Evolutionary conservation across 169 alveolate genomes (phyloP).

Genomic region (Plasmodium fragile): DNA sequence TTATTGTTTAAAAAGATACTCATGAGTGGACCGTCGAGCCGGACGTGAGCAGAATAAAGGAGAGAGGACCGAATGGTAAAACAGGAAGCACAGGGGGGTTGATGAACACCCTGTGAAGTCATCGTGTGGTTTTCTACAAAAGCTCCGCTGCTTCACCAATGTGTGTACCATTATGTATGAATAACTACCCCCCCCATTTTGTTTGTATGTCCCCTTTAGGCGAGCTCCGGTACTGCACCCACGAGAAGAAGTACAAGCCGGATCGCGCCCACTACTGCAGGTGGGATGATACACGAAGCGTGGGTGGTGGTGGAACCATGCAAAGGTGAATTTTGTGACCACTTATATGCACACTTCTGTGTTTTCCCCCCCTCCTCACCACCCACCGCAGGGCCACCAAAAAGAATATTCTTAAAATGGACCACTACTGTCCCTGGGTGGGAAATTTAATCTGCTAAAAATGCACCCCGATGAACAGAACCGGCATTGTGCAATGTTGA

Average conservation of each 20-base stretch:
- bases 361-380: not conserved
- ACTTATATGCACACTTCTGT: not conserved
- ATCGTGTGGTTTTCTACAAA: not conserved
- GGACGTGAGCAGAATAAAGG: conserved; percentile 45
- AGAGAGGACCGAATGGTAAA: conserved; percentile 45
- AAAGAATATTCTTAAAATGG: conserved; percentile 91
- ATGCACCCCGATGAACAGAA: not conserved
- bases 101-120: not conserved
- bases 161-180: not conserved
- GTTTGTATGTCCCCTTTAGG: conserved; percentile 3
- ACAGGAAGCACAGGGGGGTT: not conserved
- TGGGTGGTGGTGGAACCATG: too few relatives aligned
- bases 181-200: not conserved
- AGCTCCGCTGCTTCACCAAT: not conserved
- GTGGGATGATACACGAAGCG: too few relatives aligned
- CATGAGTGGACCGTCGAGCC: conserved; percentile 60
- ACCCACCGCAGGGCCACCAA: conserved; percentile 77
- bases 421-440: conserved; percentile 94
- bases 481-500: not conserved
- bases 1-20: conserved; percentile 3
- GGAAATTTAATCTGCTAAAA: not conserved
- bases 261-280: conserved; percentile 92
- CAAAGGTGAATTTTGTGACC: not conserved
- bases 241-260: conserved; percentile 85
- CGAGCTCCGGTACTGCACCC: conserved; percentile 69